phyloP scores from a whole-genome alignment of 176 grass and related monocot genomes.

The Canna indica region DNA sequence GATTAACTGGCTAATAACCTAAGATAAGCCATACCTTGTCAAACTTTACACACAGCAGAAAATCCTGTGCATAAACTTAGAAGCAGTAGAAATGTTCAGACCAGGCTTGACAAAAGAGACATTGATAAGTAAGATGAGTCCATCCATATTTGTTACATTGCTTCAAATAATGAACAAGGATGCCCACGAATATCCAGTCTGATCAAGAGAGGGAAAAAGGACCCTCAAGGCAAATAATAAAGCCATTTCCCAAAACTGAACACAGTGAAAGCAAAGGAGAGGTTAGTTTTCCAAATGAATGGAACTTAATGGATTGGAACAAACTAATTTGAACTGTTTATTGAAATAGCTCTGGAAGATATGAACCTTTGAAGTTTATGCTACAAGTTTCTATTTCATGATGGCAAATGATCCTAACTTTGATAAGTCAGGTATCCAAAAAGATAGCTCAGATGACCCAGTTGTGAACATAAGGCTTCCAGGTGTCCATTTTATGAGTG shows the following conservation, averaged over 20 bases:
- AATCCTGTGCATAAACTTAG: no score
- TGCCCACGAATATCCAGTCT: no score
- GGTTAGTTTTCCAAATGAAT: background rate
- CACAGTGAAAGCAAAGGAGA: background rate
- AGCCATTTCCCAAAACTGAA: background rate
- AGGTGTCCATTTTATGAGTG: slow-evolving; percentile 83
- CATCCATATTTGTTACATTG: no score
- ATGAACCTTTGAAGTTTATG: background rate
- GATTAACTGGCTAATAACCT: no score
- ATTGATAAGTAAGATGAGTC: no score
- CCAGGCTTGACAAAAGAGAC: no score
- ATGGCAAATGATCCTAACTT: slow-evolving; percentile 59
- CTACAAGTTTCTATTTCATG: slow-evolving; percentile 24
- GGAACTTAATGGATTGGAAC: background rate
- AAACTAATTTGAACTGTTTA: background rate
- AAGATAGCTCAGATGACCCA: slow-evolving; percentile 88
- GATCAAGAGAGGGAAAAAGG: no score
- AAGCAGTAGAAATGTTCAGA: no score
- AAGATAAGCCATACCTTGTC: no score
- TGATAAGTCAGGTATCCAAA: slow-evolving; percentile 89
- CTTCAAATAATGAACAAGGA: no score
- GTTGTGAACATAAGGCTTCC: slow-evolving; percentile 77
- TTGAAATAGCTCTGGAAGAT: background rate
- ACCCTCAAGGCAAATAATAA: no score
- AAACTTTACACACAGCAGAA: no score